Base-by-base conservation (phyloP, 371 early-diverging fungal species). In the Mortierella sp. region DNA sequence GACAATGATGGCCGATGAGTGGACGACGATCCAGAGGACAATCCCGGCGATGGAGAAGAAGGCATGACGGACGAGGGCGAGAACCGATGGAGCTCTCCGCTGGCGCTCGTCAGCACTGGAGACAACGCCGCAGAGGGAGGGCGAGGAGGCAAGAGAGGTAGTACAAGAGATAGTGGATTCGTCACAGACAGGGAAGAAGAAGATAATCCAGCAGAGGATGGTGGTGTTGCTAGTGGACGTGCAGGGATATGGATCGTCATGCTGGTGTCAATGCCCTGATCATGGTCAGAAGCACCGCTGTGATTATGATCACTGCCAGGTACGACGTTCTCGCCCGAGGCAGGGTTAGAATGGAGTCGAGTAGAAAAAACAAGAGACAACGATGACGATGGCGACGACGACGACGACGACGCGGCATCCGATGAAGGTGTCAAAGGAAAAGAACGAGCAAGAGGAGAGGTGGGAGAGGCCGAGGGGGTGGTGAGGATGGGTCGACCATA, bases 401-500 rank as follows among this genome's bases (percentile, higher is more conserved):
- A 14, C 34, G 5, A 14, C 26, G 14, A 11, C 5, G 65, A n/a
- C n/a, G n/a, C n/a, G n/a, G n/a, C n/a, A n/a, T n/a, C n/a, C n/a
- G n/a, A n/a, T n/a, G n/a, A n/a, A n/a, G n/a, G n/a, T n/a, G n/a
- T n/a, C n/a, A n/a, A n/a, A n/a, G n/a, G n/a, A n/a, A n/a, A 41
- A 41, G 14, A 41, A 14, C 8, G 14, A 24, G 41, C 26, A 4
- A 11, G 26, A 13, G 10, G 43, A 24, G 64, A 3, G 29, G 10
- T 13, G n/a, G n/a, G 39, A n/a, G 39, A 34, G 37, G 43, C 26
- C 34, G 68, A 7, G 37, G 50, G 4, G 11, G 41, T n/a, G 26
- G 69, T 9, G 37, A 73, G 74, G 39, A 75, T 73, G 1, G 84
- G 84, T 29, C 84, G 69, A 3, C 84, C 84, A 34, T 66, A 79